These are phyloP conservation scores for Phytopythium sindhum DNA, from an alignment of 352 stramenopile species.

Conservation along the genomic window DNA sequence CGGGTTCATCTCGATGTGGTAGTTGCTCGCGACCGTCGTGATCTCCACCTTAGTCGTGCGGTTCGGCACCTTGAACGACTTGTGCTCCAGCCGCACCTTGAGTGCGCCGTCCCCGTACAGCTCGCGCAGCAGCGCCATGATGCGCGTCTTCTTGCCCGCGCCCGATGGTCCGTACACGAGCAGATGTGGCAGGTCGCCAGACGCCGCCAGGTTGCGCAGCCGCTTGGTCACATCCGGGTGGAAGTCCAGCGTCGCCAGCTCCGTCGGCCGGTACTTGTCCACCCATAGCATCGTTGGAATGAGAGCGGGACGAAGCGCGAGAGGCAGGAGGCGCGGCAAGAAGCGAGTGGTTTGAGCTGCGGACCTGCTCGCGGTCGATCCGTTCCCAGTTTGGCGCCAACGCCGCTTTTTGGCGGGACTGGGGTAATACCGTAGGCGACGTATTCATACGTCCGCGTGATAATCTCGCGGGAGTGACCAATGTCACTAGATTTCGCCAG, in stretches of 20 bases:
- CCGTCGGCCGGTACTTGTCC: slow-evolving; percentile 97
- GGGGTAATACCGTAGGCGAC: neutral
- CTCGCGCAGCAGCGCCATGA: slow-evolving; percentile 94
- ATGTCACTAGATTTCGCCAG: neutral
- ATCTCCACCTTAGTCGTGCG: slow-evolving; percentile 95
- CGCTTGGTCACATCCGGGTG: slow-evolving; percentile 93
- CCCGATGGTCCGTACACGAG: slow-evolving; percentile 98
- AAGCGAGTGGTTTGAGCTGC: neutral
- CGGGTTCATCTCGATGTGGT: slow-evolving; percentile 99
- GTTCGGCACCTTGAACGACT: slow-evolving; percentile 89
- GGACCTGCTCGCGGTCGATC: neutral
- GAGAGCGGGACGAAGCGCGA: neutral
- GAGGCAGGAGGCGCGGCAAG: neutral
- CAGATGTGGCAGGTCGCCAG: slow-evolving; percentile 93
- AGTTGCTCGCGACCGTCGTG: slow-evolving; percentile 97
- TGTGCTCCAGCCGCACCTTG: slow-evolving; percentile 86
- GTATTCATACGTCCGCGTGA: neutral
- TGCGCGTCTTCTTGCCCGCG: slow-evolving; percentile 98
- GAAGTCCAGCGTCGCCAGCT: slow-evolving; percentile 91
- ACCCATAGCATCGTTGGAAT: slow-evolving; percentile 93
- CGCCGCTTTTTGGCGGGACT: slow-evolving; percentile 1
- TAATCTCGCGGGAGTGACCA: neutral
- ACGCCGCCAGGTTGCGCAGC: slow-evolving; percentile 69
- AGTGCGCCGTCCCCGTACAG: slow-evolving; percentile 95
- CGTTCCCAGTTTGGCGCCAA: slow-evolving; percentile 1